Base-by-base conservation (phyloP, 2,329 filamentous ascomycete species). In the Colletotrichum chlorophyti region DNA sequence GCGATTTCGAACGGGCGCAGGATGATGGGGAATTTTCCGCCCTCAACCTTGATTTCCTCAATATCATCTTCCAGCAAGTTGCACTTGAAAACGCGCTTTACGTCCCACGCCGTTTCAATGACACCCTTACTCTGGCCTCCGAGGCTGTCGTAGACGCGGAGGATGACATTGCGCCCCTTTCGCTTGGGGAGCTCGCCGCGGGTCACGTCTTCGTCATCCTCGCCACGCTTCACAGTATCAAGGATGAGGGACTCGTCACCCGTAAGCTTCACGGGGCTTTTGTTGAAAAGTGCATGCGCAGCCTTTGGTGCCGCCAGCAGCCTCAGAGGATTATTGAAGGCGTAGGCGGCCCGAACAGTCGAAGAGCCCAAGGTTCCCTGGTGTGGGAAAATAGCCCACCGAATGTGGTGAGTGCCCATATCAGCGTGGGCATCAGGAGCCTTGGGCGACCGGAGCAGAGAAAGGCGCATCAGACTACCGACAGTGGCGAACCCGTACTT, bases 401-500 rank as follows among this genome's bases (percentile, higher is more conserved):
- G 88, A 65, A 97, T 96, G 62, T 83, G 83, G 72, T 98, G 94
- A 37, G 81, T 83, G 50, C 92, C 94, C 93, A 98, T 97, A 71
- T 98, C 94, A 35, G 94, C 94, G 68, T 97, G 89, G 6, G 87
- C 93, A 72, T 98, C 94, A 1, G 94, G 94, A 0, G 94, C 93
- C 72, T 98, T 98, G 19, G 94, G 91, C 6, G 93, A 88, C 35
- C 94, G 88, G 15, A 97, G 83, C 17, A 98, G 82, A 12, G 89
- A 93, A 9, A 98, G 80, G 5, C 94, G 87, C 94, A 98, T 98
- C 53, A 93, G 73, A 70, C 90, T 95, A 38, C 94, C 94, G 42
- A 84, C 86, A 12, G 93, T 96, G 19, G 94, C 94, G 70, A 98
- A 98, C 15, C 94, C 94, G 70, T 97, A 98, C 74, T 97, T 97